Percentiles rank a stretch among this genome's conserved stretches.
Conservation (phyloP, 495 filamentous ascomycete genomes). For the Aspergillus mulundensis region DNA sequence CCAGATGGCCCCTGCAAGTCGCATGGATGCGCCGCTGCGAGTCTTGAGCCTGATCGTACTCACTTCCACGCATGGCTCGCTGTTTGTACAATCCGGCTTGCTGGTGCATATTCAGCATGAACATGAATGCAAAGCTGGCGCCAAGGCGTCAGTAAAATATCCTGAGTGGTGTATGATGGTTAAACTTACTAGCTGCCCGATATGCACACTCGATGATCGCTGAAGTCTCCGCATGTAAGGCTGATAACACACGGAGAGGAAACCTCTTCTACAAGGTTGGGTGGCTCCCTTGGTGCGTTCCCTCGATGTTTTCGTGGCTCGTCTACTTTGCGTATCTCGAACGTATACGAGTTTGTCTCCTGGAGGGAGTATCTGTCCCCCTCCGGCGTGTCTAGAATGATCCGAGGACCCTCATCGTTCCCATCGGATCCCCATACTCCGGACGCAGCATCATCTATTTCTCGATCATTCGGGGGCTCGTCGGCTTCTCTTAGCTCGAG, state of each 20-base stretch:
- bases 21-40: neutral
- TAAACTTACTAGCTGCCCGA: constrained; percentile 7
- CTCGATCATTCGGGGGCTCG: no score
- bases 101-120: constrained; percentile 8
- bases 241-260: neutral
- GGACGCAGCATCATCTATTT: neutral
- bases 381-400: neutral
- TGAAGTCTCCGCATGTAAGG: constrained; percentile 8
- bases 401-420: neutral
- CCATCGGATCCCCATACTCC: neutral
- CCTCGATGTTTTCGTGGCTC: neutral
- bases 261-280: neutral
- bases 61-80: no score
- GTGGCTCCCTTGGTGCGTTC: neutral
- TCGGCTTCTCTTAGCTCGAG: no score
- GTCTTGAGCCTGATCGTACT: neutral
- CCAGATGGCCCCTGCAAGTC: neutral
- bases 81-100: no score
- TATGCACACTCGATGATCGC: constrained; percentile 9
- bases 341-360: neutral
- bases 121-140: constrained; percentile 7
- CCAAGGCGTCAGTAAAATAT: neutral
- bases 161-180: neutral
- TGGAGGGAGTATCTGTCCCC: neutral
- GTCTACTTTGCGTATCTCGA: neutral